Base-by-base conservation (phyloP, 768 basidiomycete genomes). In the Leccinum rimulosum region DNA sequence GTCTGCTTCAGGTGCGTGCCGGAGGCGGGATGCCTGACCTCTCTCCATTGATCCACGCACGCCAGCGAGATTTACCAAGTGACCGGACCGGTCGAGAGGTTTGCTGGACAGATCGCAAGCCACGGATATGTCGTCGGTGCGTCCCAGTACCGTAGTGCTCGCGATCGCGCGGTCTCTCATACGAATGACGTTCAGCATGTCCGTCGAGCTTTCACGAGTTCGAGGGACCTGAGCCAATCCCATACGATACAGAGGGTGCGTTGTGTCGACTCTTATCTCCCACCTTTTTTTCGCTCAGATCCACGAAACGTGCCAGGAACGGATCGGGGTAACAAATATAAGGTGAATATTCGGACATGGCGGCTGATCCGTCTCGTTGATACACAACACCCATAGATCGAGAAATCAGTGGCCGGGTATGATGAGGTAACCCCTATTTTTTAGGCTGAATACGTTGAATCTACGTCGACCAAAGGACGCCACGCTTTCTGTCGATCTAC, bases 21-120 rank as follows among this genome's bases (percentile, higher is more conserved):
- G 6, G 4, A 6, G 14, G 35, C 9, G 12, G 14, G 35, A 36
- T 15, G 1, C 35, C 1, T 36, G 35, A 36, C 14, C 25, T 27
- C 19, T 36, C 43, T 55, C 27, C 31, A 55, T 52, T 30, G 43
- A 62, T 45, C 10, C 2, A n/a, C 11, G 33, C 9, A 19, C 25
- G 55, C 35, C 67, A 94, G 93, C 67, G 95, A 96, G 76, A 98
- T 98, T 56, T 98, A 96, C 70, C 91, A 93, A 72, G 93, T 95
- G 2, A 95, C 93, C n/a, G 93, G 93, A 0, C 95, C 95, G 33
- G 95, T 96, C n/a, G 93, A 95, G 71, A 84, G 95, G 52, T 93
- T 91, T 68, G 90, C 89, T 0, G 86, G 89, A 12, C 88, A 91
- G 75, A 93, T 94, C 64, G 93, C 92, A 9, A 91, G 88, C 61